These are phyloP conservation scores for Nitzschia inconspicua DNA, from an alignment of 108 stramenopile species.

Conservation along the genomic window DNA sequence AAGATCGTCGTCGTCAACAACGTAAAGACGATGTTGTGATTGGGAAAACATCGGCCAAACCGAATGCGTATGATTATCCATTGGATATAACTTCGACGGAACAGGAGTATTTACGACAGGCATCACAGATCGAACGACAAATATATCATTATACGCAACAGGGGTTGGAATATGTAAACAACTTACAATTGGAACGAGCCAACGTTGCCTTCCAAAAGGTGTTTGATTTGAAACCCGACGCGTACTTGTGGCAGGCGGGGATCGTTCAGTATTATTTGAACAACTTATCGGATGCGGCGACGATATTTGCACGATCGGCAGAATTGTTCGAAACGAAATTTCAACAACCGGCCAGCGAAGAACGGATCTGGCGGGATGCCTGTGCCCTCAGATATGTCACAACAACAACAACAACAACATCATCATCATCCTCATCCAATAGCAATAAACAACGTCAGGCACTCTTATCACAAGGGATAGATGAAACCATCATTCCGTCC, in stretches of 20 bases:
- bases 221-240: constrained; percentile 64
- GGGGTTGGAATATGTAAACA: constrained; percentile 58
- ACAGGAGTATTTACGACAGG: constrained; percentile 57
- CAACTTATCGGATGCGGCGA: constrained; percentile 48
- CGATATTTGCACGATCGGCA: constrained; percentile 59
- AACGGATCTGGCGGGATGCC: constrained; percentile 83
- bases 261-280: constrained; percentile 68
- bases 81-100: constrained; percentile 62
- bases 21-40: constrained; percentile 62
- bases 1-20: constrained; percentile 52
- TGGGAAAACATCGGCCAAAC: constrained; percentile 69
- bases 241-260: constrained; percentile 80
- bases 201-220: constrained; percentile 51
- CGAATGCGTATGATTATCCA: constrained; percentile 55
- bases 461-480: neutral
- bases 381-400: constrained; percentile 49
- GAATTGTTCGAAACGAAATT: constrained; percentile 56
- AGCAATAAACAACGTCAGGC: neutral
- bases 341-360: constrained; percentile 61
- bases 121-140: constrained; percentile 43
- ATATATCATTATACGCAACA: constrained; percentile 49
- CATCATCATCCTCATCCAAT: neutral
- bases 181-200: constrained; percentile 58
- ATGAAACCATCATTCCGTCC: neutral
- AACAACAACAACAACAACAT: neutral